Evolutionary conservation across 2,329 filamentous ascomycete genomes (phyloP).

Genomic region (Cyphellophora attinorum): DNA sequence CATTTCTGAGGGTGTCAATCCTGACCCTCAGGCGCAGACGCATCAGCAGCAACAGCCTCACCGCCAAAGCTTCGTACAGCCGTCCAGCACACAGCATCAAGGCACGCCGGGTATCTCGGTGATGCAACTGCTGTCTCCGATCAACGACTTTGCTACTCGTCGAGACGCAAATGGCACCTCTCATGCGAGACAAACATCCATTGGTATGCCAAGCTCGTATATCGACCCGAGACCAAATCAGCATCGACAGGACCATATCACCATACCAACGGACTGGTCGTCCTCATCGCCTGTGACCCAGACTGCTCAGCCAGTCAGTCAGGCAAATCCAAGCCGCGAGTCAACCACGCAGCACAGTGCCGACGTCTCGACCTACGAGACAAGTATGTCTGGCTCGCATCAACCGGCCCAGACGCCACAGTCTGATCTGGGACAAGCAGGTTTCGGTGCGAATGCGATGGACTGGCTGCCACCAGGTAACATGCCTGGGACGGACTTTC

Average conservation of each 20-base stretch:
- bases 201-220: slow-evolving; percentile 10
- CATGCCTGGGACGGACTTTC: slow-evolving; percentile 9
- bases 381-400: slow-evolving; percentile 7
- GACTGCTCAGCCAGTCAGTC: background rate
- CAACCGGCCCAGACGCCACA: slow-evolving; percentile 11
- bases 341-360: slow-evolving; percentile 12
- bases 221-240: slow-evolving; percentile 5
- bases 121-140: slow-evolving; percentile 15
- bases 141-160: slow-evolving; percentile 9
- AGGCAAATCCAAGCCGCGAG: slow-evolving; percentile 6
- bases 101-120: slow-evolving; percentile 8
- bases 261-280: background rate
- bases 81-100: too few relatives aligned
- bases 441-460: slow-evolving; percentile 8
- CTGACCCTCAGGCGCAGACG: slow-evolving; percentile 9
- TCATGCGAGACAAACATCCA: slow-evolving; percentile 7
- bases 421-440: slow-evolving; percentile 10
- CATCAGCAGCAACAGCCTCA: background rate
- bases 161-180: slow-evolving; percentile 6
- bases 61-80: too few relatives aligned
- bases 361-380: slow-evolving; percentile 12
- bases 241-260: background rate
- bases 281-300: background rate
- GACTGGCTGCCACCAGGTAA: slow-evolving; percentile 13
- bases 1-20: slow-evolving; percentile 14